A percentile compares a stretch with the other conserved stretches of the same genome.
Conservation (phyloP, 2,329 filamentous ascomycete genomes). For the Talaromyces sp. region DNA sequence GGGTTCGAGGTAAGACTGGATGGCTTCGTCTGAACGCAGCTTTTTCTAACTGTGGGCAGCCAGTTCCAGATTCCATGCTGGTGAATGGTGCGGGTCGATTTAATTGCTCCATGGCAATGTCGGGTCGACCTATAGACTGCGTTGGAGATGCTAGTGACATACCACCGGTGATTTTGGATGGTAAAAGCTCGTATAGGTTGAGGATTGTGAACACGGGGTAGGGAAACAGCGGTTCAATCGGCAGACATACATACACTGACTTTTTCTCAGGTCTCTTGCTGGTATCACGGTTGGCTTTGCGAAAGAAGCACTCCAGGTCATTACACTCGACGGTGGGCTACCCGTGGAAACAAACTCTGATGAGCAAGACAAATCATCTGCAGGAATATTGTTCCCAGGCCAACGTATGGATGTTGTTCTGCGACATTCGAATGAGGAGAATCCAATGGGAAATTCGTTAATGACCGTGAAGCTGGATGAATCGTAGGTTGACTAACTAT, state of each 20-base stretch:
- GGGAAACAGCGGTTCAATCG: background rate
- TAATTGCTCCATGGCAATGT: constrained; percentile 41
- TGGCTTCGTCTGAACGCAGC: background rate
- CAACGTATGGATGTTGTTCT: constrained; percentile 40
- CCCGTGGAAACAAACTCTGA: constrained; percentile 19
- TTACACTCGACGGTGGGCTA: constrained; percentile 39
- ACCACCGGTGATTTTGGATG: constrained; percentile 21
- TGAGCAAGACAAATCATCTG: constrained; percentile 19
- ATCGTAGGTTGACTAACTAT: constrained; percentile 21
- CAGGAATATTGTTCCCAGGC: constrained; percentile 40
- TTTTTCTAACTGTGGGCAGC: constrained; percentile 23
- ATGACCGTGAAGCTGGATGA: constrained; percentile 31
- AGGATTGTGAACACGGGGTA: constrained; percentile 43
- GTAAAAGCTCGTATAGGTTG: constrained; percentile 25
- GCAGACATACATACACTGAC: background rate
- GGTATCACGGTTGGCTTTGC: constrained; percentile 32
- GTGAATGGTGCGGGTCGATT: constrained; percentile 44
- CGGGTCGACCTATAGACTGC: constrained; percentile 42
- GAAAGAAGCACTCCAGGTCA: constrained; percentile 22
- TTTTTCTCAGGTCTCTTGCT: constrained; percentile 28
- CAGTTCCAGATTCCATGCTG: constrained; percentile 44
- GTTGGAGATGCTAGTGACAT: constrained; percentile 16
- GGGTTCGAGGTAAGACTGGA: constrained; percentile 35
- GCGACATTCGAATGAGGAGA: constrained; percentile 12
- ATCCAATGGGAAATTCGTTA: constrained; percentile 11